Base-by-base conservation (phyloP, 2,329 filamentous ascomycete genomes). In the Domatiomyces globalis region DNA sequence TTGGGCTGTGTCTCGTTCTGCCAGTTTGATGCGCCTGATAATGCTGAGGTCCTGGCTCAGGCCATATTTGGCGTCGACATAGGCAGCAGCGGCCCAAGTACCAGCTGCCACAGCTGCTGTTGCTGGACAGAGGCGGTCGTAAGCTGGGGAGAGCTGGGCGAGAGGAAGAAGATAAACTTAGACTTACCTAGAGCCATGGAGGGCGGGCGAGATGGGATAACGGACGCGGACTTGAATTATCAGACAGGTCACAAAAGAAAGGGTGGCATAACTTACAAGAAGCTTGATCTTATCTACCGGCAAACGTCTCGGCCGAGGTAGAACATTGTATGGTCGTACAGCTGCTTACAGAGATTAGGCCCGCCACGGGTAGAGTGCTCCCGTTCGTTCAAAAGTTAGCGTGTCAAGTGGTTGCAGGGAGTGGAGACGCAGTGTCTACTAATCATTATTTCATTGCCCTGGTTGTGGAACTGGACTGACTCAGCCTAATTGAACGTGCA, bases 31-130 rank as follows among this genome's bases (percentile, higher is more conserved):
- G 9, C 66, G 66, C 10, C 68, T 62, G n/a, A 84, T 64, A 5
- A 60, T 59, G 0, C 62, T 58, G 15, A 83, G 56, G 63, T 89
- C 85, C 60, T 84, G 78, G 43, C 67, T 64, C 48, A 88, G 63
- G 62, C 84, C 78, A 59, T 77, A 81, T 68, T 84, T 86, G 50
- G 79, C 85, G 61, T 88, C 78, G 45, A 85, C 68, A 58, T 86
- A 85, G 12, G 74, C 73, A 43, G 76, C 74, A 10, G 70, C 68
- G 9, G 69, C 69, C 33, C 65, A 62, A n/a, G 59, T 60, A 43
- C 63, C 64, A 12, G 63, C 65, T 17, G 61, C 60, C 15, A 58
- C 56, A 12, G 64, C 62, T 44, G 62, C 54, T 44, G 50, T 54
- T 20, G 55, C 55, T 57, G 43, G 7, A 36, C 15, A 9, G 27